Evolutionary conservation across 2,329 filamentous ascomycete genomes (phyloP).

Genomic region (Cryphonectria japonica): DNA sequence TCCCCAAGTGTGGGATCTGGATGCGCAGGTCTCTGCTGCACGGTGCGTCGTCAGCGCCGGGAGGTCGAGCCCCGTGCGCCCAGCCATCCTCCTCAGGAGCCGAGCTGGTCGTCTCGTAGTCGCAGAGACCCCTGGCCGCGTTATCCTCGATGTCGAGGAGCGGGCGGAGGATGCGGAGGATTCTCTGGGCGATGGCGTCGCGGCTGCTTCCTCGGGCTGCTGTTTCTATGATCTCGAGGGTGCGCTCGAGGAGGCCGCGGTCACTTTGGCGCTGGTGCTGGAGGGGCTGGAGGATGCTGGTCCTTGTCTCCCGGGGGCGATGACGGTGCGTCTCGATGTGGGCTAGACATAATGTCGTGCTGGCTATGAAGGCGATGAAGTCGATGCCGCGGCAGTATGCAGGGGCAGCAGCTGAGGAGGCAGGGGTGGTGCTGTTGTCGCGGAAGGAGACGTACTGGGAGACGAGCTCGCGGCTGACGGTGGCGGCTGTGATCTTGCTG

Average conservation of each 20-base stretch:
- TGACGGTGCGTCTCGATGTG: conserved; percentile 43
- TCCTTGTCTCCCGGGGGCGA: conserved; percentile 29
- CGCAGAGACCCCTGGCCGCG: conserved; percentile 34
- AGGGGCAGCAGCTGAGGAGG: conserved; percentile 31
- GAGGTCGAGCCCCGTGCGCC: conserved; percentile 32
- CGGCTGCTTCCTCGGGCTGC: conserved; percentile 30
- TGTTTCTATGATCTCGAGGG: conserved; percentile 39
- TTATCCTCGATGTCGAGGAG: conserved; percentile 46
- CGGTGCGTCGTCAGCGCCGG: conserved; percentile 31
- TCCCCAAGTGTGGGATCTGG: conserved; percentile 48
- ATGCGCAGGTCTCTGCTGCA: conserved; percentile 38
- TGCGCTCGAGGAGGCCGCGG: conserved; percentile 46
- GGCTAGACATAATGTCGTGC: conserved; percentile 44
- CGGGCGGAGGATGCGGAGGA: conserved; percentile 39
- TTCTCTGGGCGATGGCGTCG: conserved; percentile 38
- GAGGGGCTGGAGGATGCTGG: conserved; percentile 37
- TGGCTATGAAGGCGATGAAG: conserved; percentile 46
- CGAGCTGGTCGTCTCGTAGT: conserved; percentile 35
- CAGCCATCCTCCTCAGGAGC: conserved; percentile 24
- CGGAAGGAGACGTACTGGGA: conserved; percentile 45
- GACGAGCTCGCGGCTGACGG: conserved; percentile 48
- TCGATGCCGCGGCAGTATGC: conserved; percentile 48
- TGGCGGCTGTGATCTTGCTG: conserved; percentile 45
- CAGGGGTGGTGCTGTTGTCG: conserved; percentile 33
- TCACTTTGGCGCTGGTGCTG: conserved; percentile 47